Evolutionary conservation across 108 stramenopile species (phyloP).

Genomic region (Pinguiococcus pyrenoidosus): DNA sequence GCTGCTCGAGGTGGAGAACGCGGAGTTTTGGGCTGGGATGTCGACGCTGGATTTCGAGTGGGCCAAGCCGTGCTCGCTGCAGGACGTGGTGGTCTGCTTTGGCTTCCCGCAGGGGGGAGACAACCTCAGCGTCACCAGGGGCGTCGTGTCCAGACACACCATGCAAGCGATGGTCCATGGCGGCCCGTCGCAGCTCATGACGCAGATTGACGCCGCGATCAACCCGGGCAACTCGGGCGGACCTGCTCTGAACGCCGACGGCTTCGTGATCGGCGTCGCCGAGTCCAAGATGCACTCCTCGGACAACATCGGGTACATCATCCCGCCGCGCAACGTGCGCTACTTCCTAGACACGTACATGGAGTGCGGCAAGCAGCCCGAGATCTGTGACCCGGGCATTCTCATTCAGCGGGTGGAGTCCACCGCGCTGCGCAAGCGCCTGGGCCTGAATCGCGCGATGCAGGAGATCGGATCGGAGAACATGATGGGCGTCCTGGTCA

Average conservation of each 20-base stretch:
- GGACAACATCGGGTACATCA: slow-evolving; percentile 53
- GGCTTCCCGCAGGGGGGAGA: slow-evolving; percentile 52
- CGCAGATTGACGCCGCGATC: slow-evolving; percentile 58
- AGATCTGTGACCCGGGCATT: slow-evolving; percentile 39
- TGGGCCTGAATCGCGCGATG: slow-evolving; percentile 1
- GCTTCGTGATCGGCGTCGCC: slow-evolving; percentile 48
- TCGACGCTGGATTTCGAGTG: slow-evolving; percentile 4
- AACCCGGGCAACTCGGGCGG: slow-evolving; percentile 53
- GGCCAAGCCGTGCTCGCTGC: slow-evolving; percentile 30
- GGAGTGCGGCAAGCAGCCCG: slow-evolving; percentile 32
- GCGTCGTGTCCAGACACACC: slow-evolving; percentile 54
- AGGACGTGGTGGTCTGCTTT: slow-evolving; percentile 46
- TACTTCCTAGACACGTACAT: slow-evolving; percentile 40
- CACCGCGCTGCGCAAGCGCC: slow-evolving; percentile 5
- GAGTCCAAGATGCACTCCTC: slow-evolving; percentile 27
- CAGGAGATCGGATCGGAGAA: too few species aligned
- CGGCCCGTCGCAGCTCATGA: slow-evolving; percentile 36
- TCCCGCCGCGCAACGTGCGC: slow-evolving; percentile 40
- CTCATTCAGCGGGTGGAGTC: slow-evolving; percentile 33
- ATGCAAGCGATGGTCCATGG: slow-evolving; percentile 41
- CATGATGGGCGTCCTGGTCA: slow-evolving; percentile 11
- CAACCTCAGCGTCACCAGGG: slow-evolving; percentile 48
- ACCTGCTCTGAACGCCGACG: slow-evolving; percentile 40
- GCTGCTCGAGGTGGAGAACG: slow-evolving; percentile 36
- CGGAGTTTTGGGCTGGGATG: slow-evolving; percentile 9